Evolutionary conservation across 257 asterid genomes (phyloP).

Genomic region (Anisodus tanguticus): DNA sequence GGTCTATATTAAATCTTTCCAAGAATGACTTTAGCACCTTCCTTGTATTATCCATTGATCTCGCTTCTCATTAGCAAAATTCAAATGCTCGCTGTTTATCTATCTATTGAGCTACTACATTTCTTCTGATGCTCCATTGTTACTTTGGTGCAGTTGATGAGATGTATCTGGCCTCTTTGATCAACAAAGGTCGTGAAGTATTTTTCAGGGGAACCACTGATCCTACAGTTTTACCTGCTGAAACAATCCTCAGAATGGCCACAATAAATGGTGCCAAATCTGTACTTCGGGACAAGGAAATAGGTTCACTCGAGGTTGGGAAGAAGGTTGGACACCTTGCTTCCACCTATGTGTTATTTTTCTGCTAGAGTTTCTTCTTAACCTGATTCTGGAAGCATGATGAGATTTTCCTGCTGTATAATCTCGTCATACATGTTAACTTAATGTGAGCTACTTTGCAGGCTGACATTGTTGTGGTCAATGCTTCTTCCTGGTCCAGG

Average conservation of each 20-base stretch:
- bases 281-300: slow-evolving; percentile 75
- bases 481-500: slow-evolving; percentile 78
- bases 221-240: slow-evolving; percentile 78
- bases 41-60: neutral
- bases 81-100: neutral
- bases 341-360: neutral
- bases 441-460: slow-evolving; percentile 33
- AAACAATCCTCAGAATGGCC: slow-evolving; percentile 73
- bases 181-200: slow-evolving; percentile 82
- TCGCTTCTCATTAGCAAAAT: neutral
- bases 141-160: slow-evolving; percentile 62
- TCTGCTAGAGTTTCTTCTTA: neutral
- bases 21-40: neutral
- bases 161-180: slow-evolving; percentile 85
- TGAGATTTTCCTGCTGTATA: neutral
- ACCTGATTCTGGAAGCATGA: neutral
- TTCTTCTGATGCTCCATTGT: neutral
- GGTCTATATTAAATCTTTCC: neutral
- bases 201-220: slow-evolving; percentile 59
- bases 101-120: neutral
- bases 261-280: slow-evolving; percentile 75
- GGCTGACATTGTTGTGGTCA: slow-evolving; percentile 76
- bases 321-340: slow-evolving; percentile 56
- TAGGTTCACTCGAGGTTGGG: slow-evolving; percentile 78
- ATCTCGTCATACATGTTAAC: neutral